Percentiles rank a stretch among this genome's conserved stretches.
phyloP scores from a whole-genome alignment of 495 filamentous ascomycete genomes.

The Podospora appendiculata region DNA sequence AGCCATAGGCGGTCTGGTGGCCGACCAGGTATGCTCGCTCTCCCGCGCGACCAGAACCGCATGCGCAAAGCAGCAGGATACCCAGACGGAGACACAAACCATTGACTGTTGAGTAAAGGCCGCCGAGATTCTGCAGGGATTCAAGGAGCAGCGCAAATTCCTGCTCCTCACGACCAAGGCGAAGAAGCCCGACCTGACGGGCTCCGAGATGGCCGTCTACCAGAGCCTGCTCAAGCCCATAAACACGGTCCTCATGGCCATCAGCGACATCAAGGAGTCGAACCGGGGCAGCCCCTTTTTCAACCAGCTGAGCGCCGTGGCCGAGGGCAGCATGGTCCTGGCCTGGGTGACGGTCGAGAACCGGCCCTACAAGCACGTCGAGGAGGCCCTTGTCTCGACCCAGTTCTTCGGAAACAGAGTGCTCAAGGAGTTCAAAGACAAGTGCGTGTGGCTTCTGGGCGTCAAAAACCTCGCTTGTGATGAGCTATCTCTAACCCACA shows the following conservation, averaged over 20 bases:
- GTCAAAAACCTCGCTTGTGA: not conserved
- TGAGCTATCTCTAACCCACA: not conserved
- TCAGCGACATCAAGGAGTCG: constrained; percentile 69
- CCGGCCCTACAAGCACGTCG: constrained; percentile 75
- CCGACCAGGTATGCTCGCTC: constrained; percentile 56
- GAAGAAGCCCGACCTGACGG: constrained; percentile 75
- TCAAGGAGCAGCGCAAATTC: constrained; percentile 79
- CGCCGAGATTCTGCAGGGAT: constrained; percentile 40
- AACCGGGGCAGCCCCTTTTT: constrained; percentile 64
- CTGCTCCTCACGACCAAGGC: constrained; percentile 82
- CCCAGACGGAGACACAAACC: not conserved
- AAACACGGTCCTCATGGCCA: constrained; percentile 65
- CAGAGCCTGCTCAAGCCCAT: constrained; percentile 65
- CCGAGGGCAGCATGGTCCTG: constrained; percentile 77
- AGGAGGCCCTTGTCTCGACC: constrained; percentile 67
- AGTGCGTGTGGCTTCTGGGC: constrained; percentile 43
- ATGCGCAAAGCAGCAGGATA: not conserved
- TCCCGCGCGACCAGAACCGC: not conserved
- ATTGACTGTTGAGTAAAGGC: constrained; percentile 15
- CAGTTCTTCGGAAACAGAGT: constrained; percentile 91
- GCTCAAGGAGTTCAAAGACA: constrained; percentile 81
- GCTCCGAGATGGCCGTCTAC: constrained; percentile 58
- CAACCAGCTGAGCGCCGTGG: constrained; percentile 76
- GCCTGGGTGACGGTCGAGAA: constrained; percentile 75
- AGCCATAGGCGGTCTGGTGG: constrained; percentile 67